Evolutionary conservation across 179 eudicot species (phyloP), one percentile per base, ranked within the genome.

Genomic region (Drosera spatulata): DNA sequence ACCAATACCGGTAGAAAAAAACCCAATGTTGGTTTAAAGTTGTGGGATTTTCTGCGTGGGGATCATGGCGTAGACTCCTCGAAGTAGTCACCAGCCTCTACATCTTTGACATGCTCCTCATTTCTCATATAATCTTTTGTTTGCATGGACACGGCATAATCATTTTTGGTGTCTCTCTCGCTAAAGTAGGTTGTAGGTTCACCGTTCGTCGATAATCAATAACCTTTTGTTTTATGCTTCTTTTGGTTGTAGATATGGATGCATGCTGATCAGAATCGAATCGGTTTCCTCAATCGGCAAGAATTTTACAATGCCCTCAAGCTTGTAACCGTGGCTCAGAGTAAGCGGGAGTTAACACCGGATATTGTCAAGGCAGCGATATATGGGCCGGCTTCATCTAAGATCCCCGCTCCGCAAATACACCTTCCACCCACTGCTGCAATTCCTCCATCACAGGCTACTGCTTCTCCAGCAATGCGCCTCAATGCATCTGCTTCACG

Each of bases 341-440:
- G 85, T 79, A 88, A 82, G 77, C 71, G 93, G 67, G 98, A 91
- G 7, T 75, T 91, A 71, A 82, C 98, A 47, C 83, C 87, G 10
- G 99, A 93, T 50, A 83, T 93, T 52, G 99, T 93, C 58, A 88
- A 77, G 76, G 96, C 99, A 22, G 99, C 99, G 58, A 62, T 93
- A 55, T 79, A 79, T 68, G 89, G 96, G 56, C 88, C 95, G 53
- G 95, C 96, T 78, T 79, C 99, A 66, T 75, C 88, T 66, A 82
- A 81, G 80, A 93, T 93, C 69, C 96, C 99, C 70, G 84, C 99
- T 71, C 99, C 99, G 38, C 83, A 81, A 70, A 89, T 93, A 49
- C 85, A 77, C 71, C 58, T 79, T 66, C 79, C 86, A 61, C 82
- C 84, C 14, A 8, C 68, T 52, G 74, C 82, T 5, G 11, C 66